phyloP scores from a whole-genome alignment of 345 rosid species.

The Turritis glabra region DNA sequence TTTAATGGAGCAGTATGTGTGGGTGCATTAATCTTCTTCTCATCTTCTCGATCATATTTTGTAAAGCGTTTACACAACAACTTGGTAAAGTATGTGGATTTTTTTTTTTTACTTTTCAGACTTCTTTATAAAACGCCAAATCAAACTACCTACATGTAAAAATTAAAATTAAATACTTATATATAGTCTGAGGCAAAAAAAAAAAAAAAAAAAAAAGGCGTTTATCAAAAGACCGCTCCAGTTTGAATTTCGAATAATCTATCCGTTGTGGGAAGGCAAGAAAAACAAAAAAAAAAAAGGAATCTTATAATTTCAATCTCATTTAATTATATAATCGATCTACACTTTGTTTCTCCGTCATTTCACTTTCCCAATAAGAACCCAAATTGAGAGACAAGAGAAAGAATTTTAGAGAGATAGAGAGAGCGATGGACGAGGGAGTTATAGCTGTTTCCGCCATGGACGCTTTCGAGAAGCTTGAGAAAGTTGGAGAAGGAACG shows the following conservation, averaged over 20 bases:
- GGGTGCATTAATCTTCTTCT: background rate
- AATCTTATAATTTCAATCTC: conserved; percentile 1
- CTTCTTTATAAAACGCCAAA: background rate
- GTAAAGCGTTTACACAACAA: background rate
- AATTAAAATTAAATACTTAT: too few species aligned
- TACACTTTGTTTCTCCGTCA: background rate
- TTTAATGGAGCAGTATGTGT: background rate
- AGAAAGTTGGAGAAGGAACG: conserved; percentile 98
- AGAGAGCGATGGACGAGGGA: conserved; percentile 49
- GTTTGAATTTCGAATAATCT: conserved; percentile 33
- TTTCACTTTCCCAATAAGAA: conserved; percentile 4
- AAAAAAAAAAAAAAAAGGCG: background rate
- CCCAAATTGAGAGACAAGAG: conserved; percentile 2
- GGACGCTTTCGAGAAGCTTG: conserved; percentile 94
- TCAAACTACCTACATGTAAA: background rate
- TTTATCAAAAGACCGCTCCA: conserved; percentile 18
- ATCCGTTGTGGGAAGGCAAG: conserved; percentile 33
- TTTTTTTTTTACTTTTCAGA: too few species aligned
- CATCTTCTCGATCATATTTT: background rate
- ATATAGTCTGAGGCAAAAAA: too few species aligned
- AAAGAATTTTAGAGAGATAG: conserved; percentile 9
- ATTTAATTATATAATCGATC: background rate
- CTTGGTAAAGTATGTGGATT: background rate
- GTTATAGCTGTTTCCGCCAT: conserved; percentile 58
- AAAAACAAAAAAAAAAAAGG: too few species aligned